A percentile compares a stretch with the other conserved stretches of the same genome.
Evolutionary conservation across 176 grass and related monocot species (phyloP).

Genomic region (Luzula sylvatica): DNA sequence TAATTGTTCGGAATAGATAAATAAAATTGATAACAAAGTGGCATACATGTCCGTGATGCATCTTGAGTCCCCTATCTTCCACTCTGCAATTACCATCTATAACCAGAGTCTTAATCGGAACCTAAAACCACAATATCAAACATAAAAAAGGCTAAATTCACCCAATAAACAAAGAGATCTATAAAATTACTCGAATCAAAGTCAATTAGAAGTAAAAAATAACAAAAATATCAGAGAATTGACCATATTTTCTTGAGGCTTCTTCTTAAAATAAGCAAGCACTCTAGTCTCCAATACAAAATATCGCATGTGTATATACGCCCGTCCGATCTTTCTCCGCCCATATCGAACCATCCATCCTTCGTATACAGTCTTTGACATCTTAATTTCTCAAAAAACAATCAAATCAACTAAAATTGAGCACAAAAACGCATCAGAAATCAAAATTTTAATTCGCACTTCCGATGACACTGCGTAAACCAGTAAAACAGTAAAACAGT

Average conservation of each 20-base stretch:
- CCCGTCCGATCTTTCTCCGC: constrained; percentile 74
- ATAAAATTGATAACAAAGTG: not conserved
- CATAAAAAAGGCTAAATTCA: not conserved
- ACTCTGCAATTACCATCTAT: constrained; percentile 93
- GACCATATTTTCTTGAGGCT: constrained; percentile 73
- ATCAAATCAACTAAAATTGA: not conserved
- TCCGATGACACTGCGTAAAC: not conserved
- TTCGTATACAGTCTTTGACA: constrained; percentile 66
- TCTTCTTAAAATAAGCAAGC: constrained; percentile 83
- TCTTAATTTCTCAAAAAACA: constrained; percentile 5
- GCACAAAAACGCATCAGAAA: not conserved
- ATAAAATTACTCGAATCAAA: not conserved
- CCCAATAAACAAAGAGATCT: not conserved
- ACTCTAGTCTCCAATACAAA: constrained; percentile 78
- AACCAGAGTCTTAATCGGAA: constrained; percentile 81
- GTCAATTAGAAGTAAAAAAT: not conserved
- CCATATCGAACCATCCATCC: constrained; percentile 96
- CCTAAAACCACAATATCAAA: constrained; percentile 28
- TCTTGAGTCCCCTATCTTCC: constrained; percentile 92
- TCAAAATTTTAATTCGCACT: not conserved
- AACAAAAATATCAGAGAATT: not conserved
- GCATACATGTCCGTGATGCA: constrained; percentile 70
- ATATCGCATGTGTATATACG: constrained; percentile 83
- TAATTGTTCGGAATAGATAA: too few relatives aligned
- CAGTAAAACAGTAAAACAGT: not conserved